Evolutionary conservation across 805 yeast species (phyloP), one percentile per base, ranked within the genome.

Genomic region (Zygosaccharomyces bisporus): DNA sequence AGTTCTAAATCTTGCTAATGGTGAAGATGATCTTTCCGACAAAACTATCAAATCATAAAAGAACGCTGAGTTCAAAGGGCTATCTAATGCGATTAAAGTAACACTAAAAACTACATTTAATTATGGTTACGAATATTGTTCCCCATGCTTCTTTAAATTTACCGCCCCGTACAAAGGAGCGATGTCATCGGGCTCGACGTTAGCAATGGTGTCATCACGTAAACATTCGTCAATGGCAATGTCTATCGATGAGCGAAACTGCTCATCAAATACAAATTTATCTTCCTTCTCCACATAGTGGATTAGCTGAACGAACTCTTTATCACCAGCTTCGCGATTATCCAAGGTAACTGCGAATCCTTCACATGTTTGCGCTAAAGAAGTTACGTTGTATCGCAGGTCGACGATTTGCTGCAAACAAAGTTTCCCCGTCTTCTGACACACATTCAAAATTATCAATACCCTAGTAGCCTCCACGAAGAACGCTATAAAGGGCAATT

Each of bases 61-160:
- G 12, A 23, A n/a, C n/a, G n/a, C n/a, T n/a, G n/a, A n/a, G n/a
- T n/a, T n/a, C n/a, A n/a, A n/a, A n/a, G n/a, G n/a, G n/a, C n/a
- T n/a, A n/a, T n/a, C n/a, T n/a, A n/a, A n/a, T n/a, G n/a, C n/a
- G n/a, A 13, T 6, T 21, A 19, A 12, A 32, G 17, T 18, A 40
- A 19, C 18, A 23, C 17, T 13, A 24, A 34, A 27, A n/a, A n/a
- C n/a, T n/a, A n/a, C n/a, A n/a, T n/a, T n/a, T n/a, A n/a, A n/a
- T n/a, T n/a, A n/a, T 5, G 9, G 25, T 47, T 50, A 61, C 9
- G 64, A 58, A 37, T 53, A 70, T 48, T 65, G 69, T 57, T 80
- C 85, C 38, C 83, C 81, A 58, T 81, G 75, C 62, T 80, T 80
- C 54, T 83, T 73, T 56, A 80, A 70, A 14, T 74, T 60, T 46